These are phyloP conservation scores for Juglanconis oblonga DNA, from an alignment of 2,329 filamentous ascomycete species.

Conservation along the genomic window DNA sequence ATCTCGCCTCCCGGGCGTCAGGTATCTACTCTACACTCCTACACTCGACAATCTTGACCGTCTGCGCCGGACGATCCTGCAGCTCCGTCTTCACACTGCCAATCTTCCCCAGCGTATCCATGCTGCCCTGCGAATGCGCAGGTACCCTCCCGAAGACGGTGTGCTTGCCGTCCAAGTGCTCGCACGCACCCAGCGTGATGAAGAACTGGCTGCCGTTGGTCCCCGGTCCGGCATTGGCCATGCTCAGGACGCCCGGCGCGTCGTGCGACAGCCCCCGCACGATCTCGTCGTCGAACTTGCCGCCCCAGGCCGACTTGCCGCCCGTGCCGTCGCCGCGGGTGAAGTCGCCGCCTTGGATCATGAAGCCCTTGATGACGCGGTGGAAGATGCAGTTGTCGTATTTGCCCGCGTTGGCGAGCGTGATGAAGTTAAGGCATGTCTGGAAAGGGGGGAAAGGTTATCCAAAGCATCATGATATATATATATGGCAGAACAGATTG, in stretches of 20 bases:
- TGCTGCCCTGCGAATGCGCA: constrained; percentile 16
- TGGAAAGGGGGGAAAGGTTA: background rate
- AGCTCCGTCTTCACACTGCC: background rate
- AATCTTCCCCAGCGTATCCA: constrained; percentile 11
- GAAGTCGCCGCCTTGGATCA: constrained; percentile 97
- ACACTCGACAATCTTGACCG: constrained; percentile 10
- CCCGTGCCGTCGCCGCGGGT: constrained; percentile 90
- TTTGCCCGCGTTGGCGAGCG: constrained; percentile 9
- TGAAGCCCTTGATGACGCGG: constrained; percentile 56
- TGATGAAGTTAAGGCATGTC: constrained; percentile 12
- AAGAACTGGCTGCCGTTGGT: constrained; percentile 98
- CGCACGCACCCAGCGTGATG: constrained; percentile 84
- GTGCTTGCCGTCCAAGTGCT: constrained; percentile 88
- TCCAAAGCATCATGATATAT: background rate
- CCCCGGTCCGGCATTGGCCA: constrained; percentile 92
- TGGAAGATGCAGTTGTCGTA: constrained; percentile 11
- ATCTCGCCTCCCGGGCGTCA: too few species aligned
- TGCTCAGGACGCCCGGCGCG: constrained; percentile 75
- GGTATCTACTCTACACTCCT: background rate
- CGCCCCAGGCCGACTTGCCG: constrained; percentile 82
- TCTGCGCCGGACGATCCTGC: constrained; percentile 7
- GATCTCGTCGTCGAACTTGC: constrained; percentile 87
- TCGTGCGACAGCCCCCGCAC: constrained; percentile 77
- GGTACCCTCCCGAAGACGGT: constrained; percentile 88
- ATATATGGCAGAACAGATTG: too few species aligned